Base-by-base conservation (phyloP, 2,329 filamentous ascomycete genomes). In the Aspergillus unguis region DNA sequence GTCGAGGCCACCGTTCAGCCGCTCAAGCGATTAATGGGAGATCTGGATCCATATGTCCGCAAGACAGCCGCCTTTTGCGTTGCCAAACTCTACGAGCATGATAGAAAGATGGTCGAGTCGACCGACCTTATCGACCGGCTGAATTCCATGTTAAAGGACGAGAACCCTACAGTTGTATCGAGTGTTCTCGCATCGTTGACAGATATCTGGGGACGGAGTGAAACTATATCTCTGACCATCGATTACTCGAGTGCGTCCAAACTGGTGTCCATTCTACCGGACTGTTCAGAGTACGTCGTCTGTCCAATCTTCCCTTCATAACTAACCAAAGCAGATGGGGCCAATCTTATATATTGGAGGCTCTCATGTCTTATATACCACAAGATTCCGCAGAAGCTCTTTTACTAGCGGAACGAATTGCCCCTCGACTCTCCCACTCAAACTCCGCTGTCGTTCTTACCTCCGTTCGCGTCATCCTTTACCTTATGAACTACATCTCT, bases 151-250 rank as follows among this genome's bases (percentile, higher is more conserved):
- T 76, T 99, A 51, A 85, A 91, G 65, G 94, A 99, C 63, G 92
- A 97, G 70, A 99, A 99, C 66, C 92, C 94, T 0, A 99, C 94
- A 0, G 94, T 99, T 2, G 92, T 99, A 25, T 92, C 94, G 8
- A 96, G 92, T 68, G 92, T 95, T 5, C 75, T 99, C 57, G 92
- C 94, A 27, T 82, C 88, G 33, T 72, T 99, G 65, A 94, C 96
- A 84, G 94, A 99, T 71, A 97, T 99, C 45, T 99, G 94, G 94
- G 94, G 97, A 71, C 83, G 92, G 53, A 97, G 92, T 69, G 92
- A 97, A 71, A 90, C 88, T 53, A 99, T 99, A 72, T 96, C 96
- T 70, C 84, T 99, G 58, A 97, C 94, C 3, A 96, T 99, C 63
- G 94, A 99, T 74, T 97, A 99, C 69, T 85, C 85, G 57, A 99